A percentile compares a stretch with the other conserved stretches of the same genome.
These are phyloP conservation scores for Plectosphaerella sp. DNA, from an alignment of 2,329 filamentous ascomycete species.

Conservation along the genomic window DNA sequence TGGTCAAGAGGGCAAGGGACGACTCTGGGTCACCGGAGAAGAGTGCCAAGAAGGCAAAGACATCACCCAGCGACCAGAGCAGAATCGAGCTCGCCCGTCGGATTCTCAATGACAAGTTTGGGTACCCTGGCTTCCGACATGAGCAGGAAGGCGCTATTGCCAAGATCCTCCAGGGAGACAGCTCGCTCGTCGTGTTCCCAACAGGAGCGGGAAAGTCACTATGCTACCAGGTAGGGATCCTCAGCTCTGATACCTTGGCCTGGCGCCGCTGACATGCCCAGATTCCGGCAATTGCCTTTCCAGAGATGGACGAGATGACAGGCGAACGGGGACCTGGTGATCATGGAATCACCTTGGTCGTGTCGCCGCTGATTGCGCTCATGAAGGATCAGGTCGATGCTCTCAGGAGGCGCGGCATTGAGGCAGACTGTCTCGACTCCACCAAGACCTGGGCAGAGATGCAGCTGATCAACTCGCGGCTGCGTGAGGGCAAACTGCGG, in stretches of 20 bases:
- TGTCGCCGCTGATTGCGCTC: conserved; percentile 51
- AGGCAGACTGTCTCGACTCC: conserved; percentile 52
- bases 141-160: conserved; percentile 39
- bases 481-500: conserved; percentile 42
- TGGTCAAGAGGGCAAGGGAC: background rate
- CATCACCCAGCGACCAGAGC: background rate
- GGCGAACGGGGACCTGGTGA: conserved; percentile 21
- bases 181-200: conserved; percentile 38
- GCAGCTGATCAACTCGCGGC: conserved; percentile 26
- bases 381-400: conserved; percentile 60
- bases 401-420: conserved; percentile 41
- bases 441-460: conserved; percentile 46
- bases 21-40: background rate
- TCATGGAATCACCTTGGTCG: conserved; percentile 49
- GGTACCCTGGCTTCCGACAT: conserved; percentile 33
- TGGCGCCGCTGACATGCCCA: conserved; percentile 11
- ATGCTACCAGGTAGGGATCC: conserved; percentile 37
- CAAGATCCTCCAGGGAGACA: conserved; percentile 31
- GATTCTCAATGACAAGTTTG: conserved; percentile 33
- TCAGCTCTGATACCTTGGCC: too few relatives aligned
- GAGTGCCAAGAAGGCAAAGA: conserved; percentile 2
- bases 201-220: conserved; percentile 46
- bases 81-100: conserved; percentile 12
- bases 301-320: conserved; percentile 30
- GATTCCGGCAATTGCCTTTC: conserved; percentile 43